Base-by-base conservation (phyloP, 2,329 filamentous ascomycete species). In the Penicillium vulpinum region DNA sequence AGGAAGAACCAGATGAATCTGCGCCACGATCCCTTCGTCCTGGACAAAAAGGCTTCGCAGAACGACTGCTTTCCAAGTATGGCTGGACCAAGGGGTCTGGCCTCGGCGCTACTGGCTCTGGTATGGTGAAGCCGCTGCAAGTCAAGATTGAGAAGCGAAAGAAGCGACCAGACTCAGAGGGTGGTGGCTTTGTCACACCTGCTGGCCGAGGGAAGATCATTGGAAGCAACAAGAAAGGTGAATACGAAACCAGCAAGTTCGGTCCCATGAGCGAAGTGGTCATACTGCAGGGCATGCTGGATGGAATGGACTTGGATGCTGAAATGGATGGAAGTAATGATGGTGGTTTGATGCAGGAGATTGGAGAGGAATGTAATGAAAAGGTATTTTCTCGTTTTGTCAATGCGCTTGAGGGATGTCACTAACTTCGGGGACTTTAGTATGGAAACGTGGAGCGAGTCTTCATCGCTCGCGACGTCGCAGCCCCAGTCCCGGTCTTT, bases 71-170 rank as follows among this genome's bases (percentile, higher is more conserved):
- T 86, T 84, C 86, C 59, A 97, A 97, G 72, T 94, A 96, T 76
- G 94, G 94, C 54, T 97, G 92, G 90, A 88, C 87, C 35, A 88
- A 92, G 68, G 94, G 94, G 24, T 84, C 88, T 60, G 94, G 94
- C 21, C 85, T 99, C 4, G 94, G 94, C 63, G 92, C 91, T 16
- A 84, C 88, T 60, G 86, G 86, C 31, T 86, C 87, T 24, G 94
- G 94, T 59, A 97, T 99, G 66, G 82, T 91, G 52, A 90, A 92
- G 22, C 90, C 92, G 5, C 79, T 99, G 4, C 86, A 86, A 45
- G 89, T 93, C 26, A 86, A 96, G 67, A 84, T 93, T n/a, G 88
- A 94, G 67, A 95, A 94, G 77, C 84, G 88, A 31, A 90, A 91
- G 73, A 92, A 91, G 75, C 86, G 85, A 60, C 82, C 88, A 0